Evolutionary conservation across 352 stramenopile genomes (phyloP).

Genomic region (Pythium folliculosum): DNA sequence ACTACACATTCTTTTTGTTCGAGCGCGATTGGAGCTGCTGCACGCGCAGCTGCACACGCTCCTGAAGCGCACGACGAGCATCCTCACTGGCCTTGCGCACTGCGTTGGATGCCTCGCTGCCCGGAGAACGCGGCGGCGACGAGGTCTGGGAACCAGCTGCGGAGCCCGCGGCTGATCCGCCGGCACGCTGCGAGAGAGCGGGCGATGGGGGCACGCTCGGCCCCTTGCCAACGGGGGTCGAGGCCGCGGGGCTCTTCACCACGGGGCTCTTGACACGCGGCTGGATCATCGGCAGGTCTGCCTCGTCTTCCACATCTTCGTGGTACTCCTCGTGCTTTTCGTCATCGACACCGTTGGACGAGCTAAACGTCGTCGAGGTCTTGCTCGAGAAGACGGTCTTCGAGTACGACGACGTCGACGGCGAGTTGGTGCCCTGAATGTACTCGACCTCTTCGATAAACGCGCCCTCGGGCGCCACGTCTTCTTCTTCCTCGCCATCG

Average conservation of each 20-base stretch:
- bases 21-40: conserved; percentile 41
- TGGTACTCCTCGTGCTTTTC: conserved; percentile 6
- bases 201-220: conserved; percentile 25
- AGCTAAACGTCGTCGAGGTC: conserved; percentile 6
- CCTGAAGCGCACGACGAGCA: conserved; percentile 49
- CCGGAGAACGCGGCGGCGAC: conserved; percentile 43
- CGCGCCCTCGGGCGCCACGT: conserved; percentile 25
- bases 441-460: conserved; percentile 34
- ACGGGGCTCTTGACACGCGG: conserved; percentile 22
- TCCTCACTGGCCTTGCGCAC: conserved; percentile 56
- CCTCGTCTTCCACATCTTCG: conserved; percentile 40
- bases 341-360: conserved; percentile 1
- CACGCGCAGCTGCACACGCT: conserved; percentile 64
- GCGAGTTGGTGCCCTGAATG: conserved; percentile 34
- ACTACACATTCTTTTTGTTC: conserved; percentile 13
- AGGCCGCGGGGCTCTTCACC: conserved; percentile 2
- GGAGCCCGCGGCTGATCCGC: conserved; percentile 11
- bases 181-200: background rate
- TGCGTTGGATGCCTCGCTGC: conserved; percentile 10
- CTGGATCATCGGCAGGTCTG: conserved; percentile 44
- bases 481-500: conserved; percentile 51
- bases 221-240: conserved; percentile 7
- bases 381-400: conserved; percentile 17
- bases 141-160: conserved; percentile 7
- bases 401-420: conserved; percentile 11